Evolutionary conservation across 306 rosid genomes (phyloP), one percentile per base, ranked within the genome.

Genomic region (Dalbergia oliveri): DNA sequence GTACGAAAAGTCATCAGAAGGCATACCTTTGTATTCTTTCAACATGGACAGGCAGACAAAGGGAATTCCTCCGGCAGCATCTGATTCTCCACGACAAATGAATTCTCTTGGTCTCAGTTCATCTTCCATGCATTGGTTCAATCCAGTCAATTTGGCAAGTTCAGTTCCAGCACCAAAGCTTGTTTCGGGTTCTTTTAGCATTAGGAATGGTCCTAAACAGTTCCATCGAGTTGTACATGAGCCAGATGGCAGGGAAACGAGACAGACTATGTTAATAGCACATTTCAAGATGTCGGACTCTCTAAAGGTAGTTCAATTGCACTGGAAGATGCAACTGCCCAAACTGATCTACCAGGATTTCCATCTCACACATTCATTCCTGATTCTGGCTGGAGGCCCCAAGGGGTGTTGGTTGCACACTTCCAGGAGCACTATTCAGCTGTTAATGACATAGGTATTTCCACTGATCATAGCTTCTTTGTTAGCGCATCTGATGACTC

Each of bases 311-410:
- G 86, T 78, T 80, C 94, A 62, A 69, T 86, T 43, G 21, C 89
- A 19, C 50, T 58, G 67, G 97, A 93, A 83, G 99, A 88, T 86
- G 83, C 86, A 77, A 69, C 91, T 54, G 43, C 83, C 39, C 81
- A 87, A 76, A 84, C 90, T 50, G 99, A 93, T 90, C 64, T 78
- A 53, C 80, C 94, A 43, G 89, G 89, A 85, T 76, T 85, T 84
- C 86, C 91, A 34, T 79, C 97, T 70, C 90, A 93, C 74, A 75
- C 91, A 54, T 81, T 93, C 58, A 80, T 90, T 77, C 88, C 93
- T 43, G 98, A 95, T 82, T 90, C 98, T 59, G 99, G 97, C 63
- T 95, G 99, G 99, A 90, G 92, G 84, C 99, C 99, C 8, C 92
- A 92, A 47, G 99, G 99, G 47, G 97, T 95, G 66, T 81, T 95